These are phyloP conservation scores for Colletotrichum chlorophyti DNA, from an alignment of 2,329 filamentous ascomycete genomes.

Conservation along the genomic window DNA sequence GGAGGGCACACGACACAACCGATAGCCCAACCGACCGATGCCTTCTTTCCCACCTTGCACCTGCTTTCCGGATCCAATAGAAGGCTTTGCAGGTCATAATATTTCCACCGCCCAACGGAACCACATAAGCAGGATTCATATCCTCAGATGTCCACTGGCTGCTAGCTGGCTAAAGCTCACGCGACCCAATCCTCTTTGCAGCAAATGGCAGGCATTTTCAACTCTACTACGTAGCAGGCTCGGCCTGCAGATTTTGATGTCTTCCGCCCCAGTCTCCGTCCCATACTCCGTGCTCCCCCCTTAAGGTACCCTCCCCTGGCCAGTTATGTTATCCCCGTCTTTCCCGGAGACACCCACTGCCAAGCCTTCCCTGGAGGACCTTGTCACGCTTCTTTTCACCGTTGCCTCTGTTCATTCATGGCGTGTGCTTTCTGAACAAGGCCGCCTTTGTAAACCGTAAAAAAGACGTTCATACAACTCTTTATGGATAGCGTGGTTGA, in stretches of 20 bases:
- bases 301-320: neutral
- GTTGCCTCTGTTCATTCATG: conserved; percentile 6
- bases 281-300: neutral
- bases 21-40: neutral
- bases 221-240: too few species aligned
- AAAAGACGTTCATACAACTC: too few species aligned
- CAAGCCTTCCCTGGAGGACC: neutral
- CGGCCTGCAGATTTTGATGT: neutral
- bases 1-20: conserved; percentile 22
- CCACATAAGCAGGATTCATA: too few species aligned
- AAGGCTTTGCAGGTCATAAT: neutral
- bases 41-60: neutral
- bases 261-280: neutral
- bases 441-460: too few species aligned
- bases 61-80: too few species aligned
- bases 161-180: neutral
- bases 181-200: neutral
- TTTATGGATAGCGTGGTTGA: too few species aligned
- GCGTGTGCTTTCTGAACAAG: too few species aligned
- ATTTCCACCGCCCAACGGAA: too few species aligned
- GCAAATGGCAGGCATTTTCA: neutral
- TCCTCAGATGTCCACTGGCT: neutral
- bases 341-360: neutral
- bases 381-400: conserved; percentile 4
- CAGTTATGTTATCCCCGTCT: neutral